phyloP scores from a whole-genome alignment of 306 rosid species.

The Trifolium pratense region DNA sequence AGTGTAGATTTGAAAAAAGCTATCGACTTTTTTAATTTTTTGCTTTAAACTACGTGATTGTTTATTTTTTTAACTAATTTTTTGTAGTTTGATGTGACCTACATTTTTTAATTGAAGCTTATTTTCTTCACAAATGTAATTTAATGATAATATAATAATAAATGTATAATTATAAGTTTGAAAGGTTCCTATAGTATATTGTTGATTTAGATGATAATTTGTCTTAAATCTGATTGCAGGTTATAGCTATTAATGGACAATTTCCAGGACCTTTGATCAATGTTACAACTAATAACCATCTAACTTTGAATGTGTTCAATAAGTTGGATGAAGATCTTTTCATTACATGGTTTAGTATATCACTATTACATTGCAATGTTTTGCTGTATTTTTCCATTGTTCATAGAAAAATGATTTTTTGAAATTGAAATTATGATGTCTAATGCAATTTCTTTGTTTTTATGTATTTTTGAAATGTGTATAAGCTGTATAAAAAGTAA shows the following conservation, averaged over 20 bases:
- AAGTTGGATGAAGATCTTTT: no score
- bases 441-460: no score
- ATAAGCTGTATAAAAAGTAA: no score
- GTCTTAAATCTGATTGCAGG: conserved; percentile 55
- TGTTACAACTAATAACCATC: conserved; percentile 78
- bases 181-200: neutral
- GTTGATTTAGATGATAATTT: conserved; percentile 31
- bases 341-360: no score
- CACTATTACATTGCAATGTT: no score
- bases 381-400: no score
- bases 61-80: neutral
- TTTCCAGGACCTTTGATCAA: conserved; percentile 84
- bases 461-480: no score
- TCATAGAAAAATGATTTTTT: no score
- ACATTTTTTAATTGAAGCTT: neutral
- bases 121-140: neutral
- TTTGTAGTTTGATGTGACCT: neutral
- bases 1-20: neutral
- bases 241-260: conserved; percentile 67
- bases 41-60: neutral
- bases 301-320: no score
- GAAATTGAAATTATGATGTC: no score
- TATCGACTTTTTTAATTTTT: conserved; percentile 3
- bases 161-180: neutral
- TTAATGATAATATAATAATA: neutral